Conservation (phyloP, 2,329 filamentous ascomycete species). For the Purpureocillium lavendulum region DNA sequence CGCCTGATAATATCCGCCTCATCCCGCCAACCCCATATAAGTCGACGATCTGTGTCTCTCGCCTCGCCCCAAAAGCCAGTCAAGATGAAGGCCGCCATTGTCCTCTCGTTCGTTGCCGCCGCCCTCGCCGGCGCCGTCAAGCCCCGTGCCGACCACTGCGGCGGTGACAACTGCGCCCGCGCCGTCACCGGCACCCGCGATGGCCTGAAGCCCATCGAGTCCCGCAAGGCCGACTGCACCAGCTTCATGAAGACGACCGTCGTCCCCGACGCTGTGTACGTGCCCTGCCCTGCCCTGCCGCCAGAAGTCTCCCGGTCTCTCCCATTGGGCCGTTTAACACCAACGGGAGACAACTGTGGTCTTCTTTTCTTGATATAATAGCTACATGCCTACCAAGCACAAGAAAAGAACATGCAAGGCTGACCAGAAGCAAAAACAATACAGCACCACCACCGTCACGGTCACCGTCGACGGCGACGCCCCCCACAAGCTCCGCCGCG, state of each 20-base stretch:
- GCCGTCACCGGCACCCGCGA: conserved; percentile 33
- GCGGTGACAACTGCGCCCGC: conserved; percentile 37
- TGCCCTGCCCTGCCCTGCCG: no score
- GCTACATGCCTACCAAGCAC: no score
- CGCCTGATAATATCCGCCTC: no score
- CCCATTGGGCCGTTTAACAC: no score
- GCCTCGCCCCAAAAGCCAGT: background rate
- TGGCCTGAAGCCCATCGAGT: conserved; percentile 23
- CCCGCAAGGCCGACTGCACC: conserved; percentile 30
- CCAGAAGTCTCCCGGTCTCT: no score
- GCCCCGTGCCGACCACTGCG: conserved; percentile 23
- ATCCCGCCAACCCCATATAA: no score
- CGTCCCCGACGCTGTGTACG: conserved; percentile 31
- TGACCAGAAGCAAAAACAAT: background rate
- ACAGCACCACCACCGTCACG: conserved; percentile 28
- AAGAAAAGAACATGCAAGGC: background rate
- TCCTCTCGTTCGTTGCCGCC: conserved; percentile 27
- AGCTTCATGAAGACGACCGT: conserved; percentile 31
- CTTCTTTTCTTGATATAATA: no score
- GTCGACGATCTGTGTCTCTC: background rate
- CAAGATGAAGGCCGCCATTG: conserved; percentile 32
- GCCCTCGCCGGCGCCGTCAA: conserved; percentile 26
- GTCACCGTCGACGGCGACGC: conserved; percentile 25
- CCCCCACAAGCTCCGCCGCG: conserved; percentile 17
- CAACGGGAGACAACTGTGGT: no score